These are phyloP conservation scores for Dictyostelium firmibasis DNA, from an alignment of 78 protist species.

Conservation along the genomic window DNA sequence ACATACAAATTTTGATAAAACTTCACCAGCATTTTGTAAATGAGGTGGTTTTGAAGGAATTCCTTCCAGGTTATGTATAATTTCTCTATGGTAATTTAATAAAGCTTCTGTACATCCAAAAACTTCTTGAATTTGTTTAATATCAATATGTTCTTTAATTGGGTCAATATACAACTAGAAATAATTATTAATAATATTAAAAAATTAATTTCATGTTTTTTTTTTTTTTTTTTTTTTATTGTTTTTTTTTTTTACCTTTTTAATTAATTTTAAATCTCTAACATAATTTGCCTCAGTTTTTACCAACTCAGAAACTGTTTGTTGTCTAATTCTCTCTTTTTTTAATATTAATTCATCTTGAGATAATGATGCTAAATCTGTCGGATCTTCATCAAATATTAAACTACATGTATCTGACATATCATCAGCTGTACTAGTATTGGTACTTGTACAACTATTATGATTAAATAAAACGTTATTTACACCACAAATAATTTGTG, in stretches of 20 bases:
- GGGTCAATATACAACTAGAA: constrained; percentile 51
- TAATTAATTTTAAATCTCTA: constrained; percentile 66
- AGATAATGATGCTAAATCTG: background rate
- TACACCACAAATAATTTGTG: background rate
- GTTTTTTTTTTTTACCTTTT: background rate
- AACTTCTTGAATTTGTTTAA: constrained; percentile 34
- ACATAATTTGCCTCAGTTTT: constrained; percentile 72
- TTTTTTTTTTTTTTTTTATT: background rate
- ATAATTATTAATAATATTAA: background rate
- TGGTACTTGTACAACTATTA: background rate
- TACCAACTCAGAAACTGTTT: constrained; percentile 42
- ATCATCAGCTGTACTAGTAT: constrained; percentile 39
- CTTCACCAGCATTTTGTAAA: constrained; percentile 62
- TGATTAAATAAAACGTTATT: background rate
- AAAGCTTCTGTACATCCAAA: constrained; percentile 47
- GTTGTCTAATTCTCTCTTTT: constrained; percentile 64
- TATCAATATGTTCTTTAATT: constrained; percentile 20
- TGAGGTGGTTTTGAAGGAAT: constrained; percentile 25
- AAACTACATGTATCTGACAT: constrained; percentile 61
- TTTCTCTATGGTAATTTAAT: constrained; percentile 47
- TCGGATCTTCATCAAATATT: constrained; percentile 33
- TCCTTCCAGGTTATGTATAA: constrained; percentile 14
- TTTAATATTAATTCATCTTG: constrained; percentile 28
- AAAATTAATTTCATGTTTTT: background rate
- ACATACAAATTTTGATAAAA: constrained; percentile 47